These are phyloP conservation scores for Agastache rugosa DNA, from an alignment of 257 asterid species.

Conservation along the genomic window DNA sequence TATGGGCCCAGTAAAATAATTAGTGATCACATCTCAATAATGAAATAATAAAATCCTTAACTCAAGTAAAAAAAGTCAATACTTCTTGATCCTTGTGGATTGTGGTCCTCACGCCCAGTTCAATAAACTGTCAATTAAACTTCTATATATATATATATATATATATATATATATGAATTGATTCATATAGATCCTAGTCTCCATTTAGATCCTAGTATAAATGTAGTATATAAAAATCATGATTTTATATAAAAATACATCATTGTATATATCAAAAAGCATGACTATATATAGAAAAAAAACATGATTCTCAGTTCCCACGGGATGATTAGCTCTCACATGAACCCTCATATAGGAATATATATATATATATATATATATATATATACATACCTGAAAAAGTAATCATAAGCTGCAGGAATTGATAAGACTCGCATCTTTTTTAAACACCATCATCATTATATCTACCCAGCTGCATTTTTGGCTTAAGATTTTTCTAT, in stretches of 20 bases:
- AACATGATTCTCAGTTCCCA: too few species aligned
- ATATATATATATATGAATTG: too few species aligned
- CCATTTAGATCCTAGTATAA: too few species aligned
- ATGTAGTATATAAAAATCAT: too few species aligned
- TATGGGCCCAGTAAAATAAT: slow-evolving; percentile 35
- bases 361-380: background rate
- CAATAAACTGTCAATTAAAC: background rate
- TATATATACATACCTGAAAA: background rate
- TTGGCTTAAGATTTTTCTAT: slow-evolving; percentile 7
- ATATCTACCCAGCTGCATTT: background rate
- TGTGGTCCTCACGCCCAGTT: slow-evolving; percentile 38
- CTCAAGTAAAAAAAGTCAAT: slow-evolving; percentile 30
- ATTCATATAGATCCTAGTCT: too few species aligned
- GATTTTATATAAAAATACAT: too few species aligned
- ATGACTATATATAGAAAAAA: too few species aligned
- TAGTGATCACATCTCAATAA: slow-evolving; percentile 42
- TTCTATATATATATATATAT: background rate
- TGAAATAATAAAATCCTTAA: slow-evolving; percentile 37
- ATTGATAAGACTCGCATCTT: background rate
- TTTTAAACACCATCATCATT: slow-evolving; percentile 8
- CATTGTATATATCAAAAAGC: too few species aligned
- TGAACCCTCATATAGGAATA: too few species aligned
- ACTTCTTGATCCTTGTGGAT: slow-evolving; percentile 33
- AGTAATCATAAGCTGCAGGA: slow-evolving; percentile 10
- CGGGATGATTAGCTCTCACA: too few species aligned